phyloP scores from a whole-genome alignment of 2,329 filamentous ascomycete species.

The Colletotrichum melonis region DNA sequence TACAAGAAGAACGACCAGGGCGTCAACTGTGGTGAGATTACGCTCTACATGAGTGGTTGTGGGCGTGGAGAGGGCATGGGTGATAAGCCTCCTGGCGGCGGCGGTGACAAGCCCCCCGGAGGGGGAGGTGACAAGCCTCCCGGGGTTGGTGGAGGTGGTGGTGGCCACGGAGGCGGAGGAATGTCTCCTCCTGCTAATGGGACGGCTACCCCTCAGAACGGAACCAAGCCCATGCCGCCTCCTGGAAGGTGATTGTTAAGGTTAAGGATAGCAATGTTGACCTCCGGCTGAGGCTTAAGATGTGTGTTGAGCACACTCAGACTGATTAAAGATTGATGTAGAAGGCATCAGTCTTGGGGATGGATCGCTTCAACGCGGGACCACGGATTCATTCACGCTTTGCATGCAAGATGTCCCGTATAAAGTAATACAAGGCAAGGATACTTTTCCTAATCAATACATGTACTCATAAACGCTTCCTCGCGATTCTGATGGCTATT shows the following conservation, averaged over 20 bases:
- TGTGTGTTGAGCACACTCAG: not conserved
- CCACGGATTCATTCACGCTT: not conserved
- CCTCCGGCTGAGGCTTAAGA: not conserved
- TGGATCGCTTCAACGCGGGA: not conserved
- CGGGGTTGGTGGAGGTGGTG: not conserved
- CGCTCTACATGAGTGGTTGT: constrained; percentile 44
- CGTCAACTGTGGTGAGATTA: constrained; percentile 60
- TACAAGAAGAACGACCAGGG: constrained; percentile 56
- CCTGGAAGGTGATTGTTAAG: not conserved
- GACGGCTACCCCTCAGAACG: not conserved
- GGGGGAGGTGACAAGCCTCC: not conserved
- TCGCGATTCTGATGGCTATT: not conserved
- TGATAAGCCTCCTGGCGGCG: not conserved
- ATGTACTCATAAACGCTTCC: not conserved
- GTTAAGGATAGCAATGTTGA: too few relatives aligned
- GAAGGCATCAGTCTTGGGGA: not conserved
- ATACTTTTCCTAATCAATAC: not conserved
- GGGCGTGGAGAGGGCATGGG: not conserved
- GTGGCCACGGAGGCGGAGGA: not conserved
- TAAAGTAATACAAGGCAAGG: not conserved
- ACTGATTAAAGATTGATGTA: not conserved
- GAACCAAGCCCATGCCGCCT: not conserved
- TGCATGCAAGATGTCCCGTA: not conserved
- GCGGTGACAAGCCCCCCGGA: not conserved
- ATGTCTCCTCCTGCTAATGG: not conserved